Evolutionary conservation across 225 moss, liverwort and hornwort species (phyloP), one percentile per base, ranked within the genome.

Genomic region (Pseudisothecium myosuroides): DNA sequence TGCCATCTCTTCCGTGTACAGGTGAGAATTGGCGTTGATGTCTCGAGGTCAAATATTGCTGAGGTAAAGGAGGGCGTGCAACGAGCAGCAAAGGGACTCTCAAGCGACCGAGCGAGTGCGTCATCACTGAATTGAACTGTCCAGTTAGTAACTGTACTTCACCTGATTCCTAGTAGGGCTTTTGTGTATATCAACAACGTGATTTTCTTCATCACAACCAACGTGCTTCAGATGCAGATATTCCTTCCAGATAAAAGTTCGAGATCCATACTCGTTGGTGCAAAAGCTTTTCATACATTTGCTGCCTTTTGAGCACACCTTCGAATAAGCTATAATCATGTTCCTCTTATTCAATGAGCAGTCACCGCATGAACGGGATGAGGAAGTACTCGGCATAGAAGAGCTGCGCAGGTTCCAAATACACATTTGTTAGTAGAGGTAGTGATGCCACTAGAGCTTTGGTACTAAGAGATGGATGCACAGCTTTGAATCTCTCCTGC

Each of bases 321-420:
- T 72, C 73, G 59, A 87, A 29, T 77, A 27, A 72, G 41, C 52
- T 63, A 52, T 77, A 37, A 37, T 82, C 60, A 68, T 61, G 80
- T 83, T 73, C 75, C 80, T 88, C 59, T 65, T 72, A 24, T 67
- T 68, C 67, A 89, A 56, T 83, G 58, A 62, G 47, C 80, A 80
- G 90, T 93, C 90, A 98, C 81, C 96, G 92, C 90, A 97, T 94
- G 86, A 97, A 94, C 32, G 95, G 96, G 83, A 97, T 94, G 88
- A 97, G 93, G 58, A 96, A 67, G 89, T 96, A 98, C 83, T 97
- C 94, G 56, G 97, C 94, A 81, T 96, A 96, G 86, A 95, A 96
- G 58, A 96, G 94, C 95, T 98, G 94, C 87, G 82, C 85, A 86
- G n/a, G 47, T 85, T 87, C 45, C 85, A 89, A 78, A 37, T 74